Evolutionary conservation across 2,329 filamentous ascomycete species (phyloP).

Genomic region (Huntiella omanensis): DNA sequence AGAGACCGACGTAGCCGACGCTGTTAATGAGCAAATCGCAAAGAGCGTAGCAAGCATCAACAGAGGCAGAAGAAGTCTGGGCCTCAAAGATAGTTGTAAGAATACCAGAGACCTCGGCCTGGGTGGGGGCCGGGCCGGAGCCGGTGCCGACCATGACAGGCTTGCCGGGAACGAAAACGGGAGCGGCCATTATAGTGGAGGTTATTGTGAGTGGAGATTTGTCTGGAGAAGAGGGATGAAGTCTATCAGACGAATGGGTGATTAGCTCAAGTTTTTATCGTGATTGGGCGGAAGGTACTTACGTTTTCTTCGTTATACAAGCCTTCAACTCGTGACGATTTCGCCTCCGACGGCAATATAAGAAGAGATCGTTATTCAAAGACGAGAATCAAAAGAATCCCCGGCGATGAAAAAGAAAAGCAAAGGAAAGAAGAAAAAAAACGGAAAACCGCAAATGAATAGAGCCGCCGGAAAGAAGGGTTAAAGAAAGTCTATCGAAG

Average conservation of each 20-base stretch:
- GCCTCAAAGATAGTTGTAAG: slow-evolving; percentile 51
- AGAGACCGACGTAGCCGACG: slow-evolving; percentile 33
- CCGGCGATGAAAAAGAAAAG: background rate
- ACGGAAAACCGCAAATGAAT: background rate
- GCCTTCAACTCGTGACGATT: slow-evolving; percentile 19
- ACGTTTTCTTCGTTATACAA: too few species aligned
- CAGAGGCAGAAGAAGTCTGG: slow-evolving; percentile 46
- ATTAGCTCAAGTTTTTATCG: too few species aligned
- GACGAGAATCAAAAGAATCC: background rate
- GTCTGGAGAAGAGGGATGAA: background rate
- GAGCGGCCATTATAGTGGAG: slow-evolving; percentile 1
- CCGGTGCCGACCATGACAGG: slow-evolving; percentile 27
- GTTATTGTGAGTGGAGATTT: background rate
- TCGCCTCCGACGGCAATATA: slow-evolving; percentile 5
- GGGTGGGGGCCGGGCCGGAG: slow-evolving; percentile 37
- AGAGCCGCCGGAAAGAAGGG: background rate
- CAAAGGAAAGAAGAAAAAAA: background rate
- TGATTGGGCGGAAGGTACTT: too few species aligned
- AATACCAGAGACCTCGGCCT: slow-evolving; percentile 46
- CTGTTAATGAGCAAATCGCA: slow-evolving; percentile 38
- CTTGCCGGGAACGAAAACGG: slow-evolving; percentile 10
- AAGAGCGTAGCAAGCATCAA: slow-evolving; percentile 44
- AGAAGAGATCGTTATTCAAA: background rate
- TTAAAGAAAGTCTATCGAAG: background rate
- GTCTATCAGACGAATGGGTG: too few species aligned